phyloP scores from a whole-genome alignment of 495 filamentous ascomycete species.

The Ramalina intermedia region DNA sequence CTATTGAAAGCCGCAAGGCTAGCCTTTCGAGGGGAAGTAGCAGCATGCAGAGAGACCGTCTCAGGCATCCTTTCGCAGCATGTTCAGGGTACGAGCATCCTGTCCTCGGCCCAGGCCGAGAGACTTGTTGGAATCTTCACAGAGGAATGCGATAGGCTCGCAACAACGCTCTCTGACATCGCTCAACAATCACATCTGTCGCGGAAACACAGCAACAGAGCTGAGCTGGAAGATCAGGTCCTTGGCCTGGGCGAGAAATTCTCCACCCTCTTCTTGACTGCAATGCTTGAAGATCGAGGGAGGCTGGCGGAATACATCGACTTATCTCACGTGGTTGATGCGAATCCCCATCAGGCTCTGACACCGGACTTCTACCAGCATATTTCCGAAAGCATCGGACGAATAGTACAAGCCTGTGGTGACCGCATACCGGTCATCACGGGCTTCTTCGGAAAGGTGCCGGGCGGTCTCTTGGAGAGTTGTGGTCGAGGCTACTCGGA shows the following conservation, averaged over 20 bases:
- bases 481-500: conserved; percentile 84
- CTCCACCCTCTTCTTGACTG: conserved; percentile 75
- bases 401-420: conserved; percentile 54
- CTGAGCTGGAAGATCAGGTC: conserved; percentile 77
- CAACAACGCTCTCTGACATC: conserved; percentile 44
- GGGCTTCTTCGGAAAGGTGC: conserved; percentile 79
- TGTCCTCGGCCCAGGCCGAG: conserved; percentile 41
- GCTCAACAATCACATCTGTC: conserved; percentile 38
- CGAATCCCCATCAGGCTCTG: conserved; percentile 44
- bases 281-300: conserved; percentile 59
- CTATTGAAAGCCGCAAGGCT: conserved; percentile 11
- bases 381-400: conserved; percentile 46
- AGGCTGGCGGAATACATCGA: conserved; percentile 79
- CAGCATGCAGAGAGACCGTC: conserved; percentile 3
- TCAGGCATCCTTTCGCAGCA: conserved; percentile 8
- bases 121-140: conserved; percentile 47
- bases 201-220: conserved; percentile 13
- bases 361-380: conserved; percentile 69
- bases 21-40: conserved; percentile 4
- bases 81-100: conserved; percentile 7
- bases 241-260: conserved; percentile 90
- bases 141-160: conserved; percentile 52
- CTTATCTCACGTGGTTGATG: conserved; percentile 58
- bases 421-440: conserved; percentile 64
- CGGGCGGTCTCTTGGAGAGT: conserved; percentile 61